Evolutionary conservation across 768 basidiomycete species (phyloP), one percentile per base, ranked within the genome.

Genomic region (Pleurotus tuoliensis): DNA sequence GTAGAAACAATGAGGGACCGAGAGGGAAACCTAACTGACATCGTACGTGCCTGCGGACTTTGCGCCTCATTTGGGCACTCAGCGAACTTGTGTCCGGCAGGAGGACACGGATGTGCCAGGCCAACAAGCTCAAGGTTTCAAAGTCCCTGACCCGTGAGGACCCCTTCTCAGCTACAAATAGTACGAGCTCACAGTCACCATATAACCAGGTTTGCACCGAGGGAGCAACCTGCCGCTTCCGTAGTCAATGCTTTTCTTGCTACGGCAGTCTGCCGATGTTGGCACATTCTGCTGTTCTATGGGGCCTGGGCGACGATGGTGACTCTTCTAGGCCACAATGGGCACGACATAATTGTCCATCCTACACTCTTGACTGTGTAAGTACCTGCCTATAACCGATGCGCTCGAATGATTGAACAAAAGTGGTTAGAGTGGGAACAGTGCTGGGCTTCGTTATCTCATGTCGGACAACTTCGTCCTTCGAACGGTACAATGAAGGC

Each of bases 401-500:
- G n/a, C 24, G 56, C n/a, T n/a, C 22, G 5, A 8, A 52, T 39
- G 13, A 11, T 15, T 47, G 55, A 43, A 55, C 40, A 22, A 52
- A n/a, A 8, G 13, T 48, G 4, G 43, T 3, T 59, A 78, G 72
- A 16, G 61, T 77, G 47, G 77, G 88, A 77, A 87, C 86, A 3
- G 84, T 89, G 1, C 74, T 89, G 20, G 88, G 87, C 77, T 89
- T 89, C 60, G 80, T 89, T 37, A 82, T 89, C 51, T 86, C 86
- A 0, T 87, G 86, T 66, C 67, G 86, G 57, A 88, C 87, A 8
- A 88, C 84, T 9, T 83, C 86, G 3, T 86, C 84, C 39, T 88
- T 87, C 61, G 86, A 88, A 66, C 73, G 86, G n/a, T 89, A 89
- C 67, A 88, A 89, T 56, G 87, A 90, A 62, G 88, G 88, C 20